Evolutionary conservation across 371 early-diverging fungal genomes (phyloP).

Genomic region (Mucor circinelloides): DNA sequence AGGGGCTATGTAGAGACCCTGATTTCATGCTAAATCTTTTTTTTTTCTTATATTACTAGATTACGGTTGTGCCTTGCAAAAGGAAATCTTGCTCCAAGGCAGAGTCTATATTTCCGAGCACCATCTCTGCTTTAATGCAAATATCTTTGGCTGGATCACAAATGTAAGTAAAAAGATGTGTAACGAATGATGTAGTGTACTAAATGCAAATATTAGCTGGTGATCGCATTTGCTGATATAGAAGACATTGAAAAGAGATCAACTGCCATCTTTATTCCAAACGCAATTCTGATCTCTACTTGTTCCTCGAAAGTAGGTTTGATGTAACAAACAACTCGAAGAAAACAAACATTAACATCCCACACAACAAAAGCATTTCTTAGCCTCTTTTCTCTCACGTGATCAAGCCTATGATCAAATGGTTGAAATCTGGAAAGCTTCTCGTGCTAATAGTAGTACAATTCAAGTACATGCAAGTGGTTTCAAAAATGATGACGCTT

Average conservation of each 20-base stretch:
- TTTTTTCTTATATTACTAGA: conserved; percentile 44
- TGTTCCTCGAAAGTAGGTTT: conserved; percentile 59
- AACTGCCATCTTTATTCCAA: conserved; percentile 85
- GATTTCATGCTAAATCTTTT: background rate
- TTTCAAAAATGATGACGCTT: conserved; percentile 2
- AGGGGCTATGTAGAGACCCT: background rate
- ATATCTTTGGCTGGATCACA: conserved; percentile 96
- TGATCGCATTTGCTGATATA: conserved; percentile 84
- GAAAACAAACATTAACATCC: conserved; percentile 1
- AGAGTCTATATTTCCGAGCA: conserved; percentile 86
- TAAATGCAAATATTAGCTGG: conserved; percentile 50
- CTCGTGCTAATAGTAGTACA: conserved; percentile 20
- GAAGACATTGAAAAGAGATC: conserved; percentile 78
- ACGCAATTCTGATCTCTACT: conserved; percentile 83
- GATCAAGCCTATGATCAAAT: conserved; percentile 77
- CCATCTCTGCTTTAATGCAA: conserved; percentile 91
- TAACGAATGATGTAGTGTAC: background rate
- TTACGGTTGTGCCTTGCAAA: conserved; percentile 91
- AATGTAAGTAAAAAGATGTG: conserved; percentile 54
- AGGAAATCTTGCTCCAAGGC: conserved; percentile 92
- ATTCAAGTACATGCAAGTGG: conserved; percentile 19
- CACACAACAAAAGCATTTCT: conserved; percentile 57
- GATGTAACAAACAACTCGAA: background rate
- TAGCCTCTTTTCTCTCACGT: conserved; percentile 82
- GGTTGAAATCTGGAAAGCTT: conserved; percentile 68